phyloP scores from a whole-genome alignment of 75 land plant genomes.

The Chamaecyparis obtusa region DNA sequence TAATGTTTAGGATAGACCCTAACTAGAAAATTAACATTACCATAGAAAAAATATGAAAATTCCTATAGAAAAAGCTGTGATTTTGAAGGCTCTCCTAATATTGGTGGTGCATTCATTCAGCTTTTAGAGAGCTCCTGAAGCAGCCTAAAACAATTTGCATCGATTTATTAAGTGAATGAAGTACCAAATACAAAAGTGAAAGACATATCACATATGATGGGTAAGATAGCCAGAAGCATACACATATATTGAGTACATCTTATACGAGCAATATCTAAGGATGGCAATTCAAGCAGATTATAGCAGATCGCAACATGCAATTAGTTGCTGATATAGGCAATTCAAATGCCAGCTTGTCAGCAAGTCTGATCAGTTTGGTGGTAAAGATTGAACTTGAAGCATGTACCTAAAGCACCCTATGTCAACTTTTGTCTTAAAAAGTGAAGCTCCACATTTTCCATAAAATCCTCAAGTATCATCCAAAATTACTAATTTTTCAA shows the following conservation, averaged over 20 bases:
- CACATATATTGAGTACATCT: neutral
- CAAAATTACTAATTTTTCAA: too few relatives aligned
- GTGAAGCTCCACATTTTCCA: too few relatives aligned
- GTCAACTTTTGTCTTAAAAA: neutral
- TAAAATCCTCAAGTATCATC: too few relatives aligned
- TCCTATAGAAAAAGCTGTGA: neutral
- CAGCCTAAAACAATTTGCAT: neutral
- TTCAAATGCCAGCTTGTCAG: neutral
- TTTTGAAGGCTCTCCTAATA: neutral
- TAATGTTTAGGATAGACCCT: neutral
- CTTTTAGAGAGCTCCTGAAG: neutral
- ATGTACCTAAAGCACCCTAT: neutral
- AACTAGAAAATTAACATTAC: neutral
- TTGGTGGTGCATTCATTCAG: too few relatives aligned
- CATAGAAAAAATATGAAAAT: too few relatives aligned
- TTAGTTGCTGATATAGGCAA: neutral
- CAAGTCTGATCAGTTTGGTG: neutral
- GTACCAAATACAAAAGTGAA: neutral
- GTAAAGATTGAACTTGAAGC: neutral
- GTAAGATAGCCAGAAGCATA: neutral
- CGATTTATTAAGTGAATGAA: neutral
- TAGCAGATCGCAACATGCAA: neutral
- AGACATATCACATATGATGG: neutral
- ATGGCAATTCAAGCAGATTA: slow-evolving; percentile 5
- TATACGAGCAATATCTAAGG: neutral